These are phyloP conservation scores for Linnemannia zychae DNA, from an alignment of 192 early-diverging fungal species.

Conservation along the genomic window DNA sequence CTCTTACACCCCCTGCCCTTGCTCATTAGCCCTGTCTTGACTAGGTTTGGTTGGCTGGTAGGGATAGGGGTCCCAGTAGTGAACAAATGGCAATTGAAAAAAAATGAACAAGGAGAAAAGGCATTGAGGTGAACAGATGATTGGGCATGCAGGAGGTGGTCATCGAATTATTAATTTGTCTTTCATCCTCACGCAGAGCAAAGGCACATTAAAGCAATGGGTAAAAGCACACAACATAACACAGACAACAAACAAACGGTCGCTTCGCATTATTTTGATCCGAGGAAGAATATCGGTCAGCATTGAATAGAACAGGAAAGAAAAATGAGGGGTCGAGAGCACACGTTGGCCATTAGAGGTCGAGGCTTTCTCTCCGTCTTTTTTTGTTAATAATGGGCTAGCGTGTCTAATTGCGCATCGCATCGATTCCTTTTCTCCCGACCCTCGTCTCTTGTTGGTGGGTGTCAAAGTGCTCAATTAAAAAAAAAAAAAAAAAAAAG, in stretches of 20 bases:
- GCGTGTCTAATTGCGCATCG: constrained; percentile 4
- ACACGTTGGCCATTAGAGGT: background rate
- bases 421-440: background rate
- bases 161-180: background rate
- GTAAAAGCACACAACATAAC: background rate
- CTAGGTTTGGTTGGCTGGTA: background rate
- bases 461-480: background rate
- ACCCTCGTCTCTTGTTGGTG: background rate
- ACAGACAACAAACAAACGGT: background rate
- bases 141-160: background rate
- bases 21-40: background rate
- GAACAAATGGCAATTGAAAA: background rate
- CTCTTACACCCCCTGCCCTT: background rate
- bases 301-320: background rate
- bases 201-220: too few relatives aligned
- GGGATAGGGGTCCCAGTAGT: background rate
- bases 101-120: background rate
- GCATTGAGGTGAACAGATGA: background rate
- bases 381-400: background rate
- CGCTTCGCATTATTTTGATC: background rate
- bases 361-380: constrained; percentile 4
- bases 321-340: constrained; percentile 1
- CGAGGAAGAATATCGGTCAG: constrained; percentile 2
- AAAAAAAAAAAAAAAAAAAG: background rate
- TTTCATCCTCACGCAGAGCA: background rate